Percentiles rank a stretch among this genome's conserved stretches.
Evolutionary conservation across 2,329 filamentous ascomycete genomes (phyloP).

Genomic region (Claviceps africana): DNA sequence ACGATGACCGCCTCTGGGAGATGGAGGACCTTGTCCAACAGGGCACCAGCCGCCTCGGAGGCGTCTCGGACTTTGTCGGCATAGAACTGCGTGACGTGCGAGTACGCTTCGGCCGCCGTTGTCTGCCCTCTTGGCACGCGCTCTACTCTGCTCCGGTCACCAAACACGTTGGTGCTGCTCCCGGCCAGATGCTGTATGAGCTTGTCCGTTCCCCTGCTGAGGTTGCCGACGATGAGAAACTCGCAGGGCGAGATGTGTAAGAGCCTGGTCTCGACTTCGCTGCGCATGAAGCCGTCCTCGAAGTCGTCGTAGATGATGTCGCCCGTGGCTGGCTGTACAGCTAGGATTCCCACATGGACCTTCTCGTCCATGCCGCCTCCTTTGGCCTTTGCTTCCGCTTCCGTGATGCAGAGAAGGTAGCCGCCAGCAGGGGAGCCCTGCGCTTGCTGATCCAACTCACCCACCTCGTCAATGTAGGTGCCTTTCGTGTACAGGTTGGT

Average conservation of each 20-base stretch:
- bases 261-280: slow-evolving; percentile 87
- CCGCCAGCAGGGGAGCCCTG: slow-evolving; percentile 48
- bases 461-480: slow-evolving; percentile 89
- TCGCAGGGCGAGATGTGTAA: slow-evolving; percentile 93
- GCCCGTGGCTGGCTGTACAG: slow-evolving; percentile 88
- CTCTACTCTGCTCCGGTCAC: slow-evolving; percentile 79
- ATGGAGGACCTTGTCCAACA: slow-evolving; percentile 76
- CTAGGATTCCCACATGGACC: slow-evolving; percentile 80
- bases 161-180: slow-evolving; percentile 81
- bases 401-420: slow-evolving; percentile 88
- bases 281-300: slow-evolving; percentile 94
- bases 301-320: slow-evolving; percentile 95
- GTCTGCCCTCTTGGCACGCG: slow-evolving; percentile 62
- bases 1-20: slow-evolving; percentile 77
- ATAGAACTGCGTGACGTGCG: slow-evolving; percentile 86
- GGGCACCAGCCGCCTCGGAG: slow-evolving; percentile 40
- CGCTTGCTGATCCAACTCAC: slow-evolving; percentile 49
- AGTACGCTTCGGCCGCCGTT: slow-evolving; percentile 70
- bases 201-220: slow-evolving; percentile 86
- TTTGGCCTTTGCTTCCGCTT: slow-evolving; percentile 53
- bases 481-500: slow-evolving; percentile 97
- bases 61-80: slow-evolving; percentile 64
- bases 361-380: slow-evolving; percentile 72
- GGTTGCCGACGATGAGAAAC: slow-evolving; percentile 79
- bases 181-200: slow-evolving; percentile 80